A percentile compares a stretch with the other conserved stretches of the same genome.
Conservation (phyloP, 148 eudicot genomes). For the Polygonum aviculare region DNA sequence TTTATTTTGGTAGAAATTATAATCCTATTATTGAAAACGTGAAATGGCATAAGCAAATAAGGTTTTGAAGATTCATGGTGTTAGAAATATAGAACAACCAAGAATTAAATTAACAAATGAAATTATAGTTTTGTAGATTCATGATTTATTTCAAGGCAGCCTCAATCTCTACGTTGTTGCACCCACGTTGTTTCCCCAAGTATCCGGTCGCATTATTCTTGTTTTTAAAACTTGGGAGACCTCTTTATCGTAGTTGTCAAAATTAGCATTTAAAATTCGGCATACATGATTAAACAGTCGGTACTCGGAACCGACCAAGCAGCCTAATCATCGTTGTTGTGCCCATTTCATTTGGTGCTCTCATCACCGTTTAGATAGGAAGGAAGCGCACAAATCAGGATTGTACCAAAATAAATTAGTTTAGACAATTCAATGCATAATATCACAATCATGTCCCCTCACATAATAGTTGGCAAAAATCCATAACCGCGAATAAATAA, state of each 20-base stretch:
- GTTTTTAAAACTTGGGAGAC: no score
- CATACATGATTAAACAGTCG: background rate
- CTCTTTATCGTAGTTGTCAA: background rate
- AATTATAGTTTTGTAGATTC: no score
- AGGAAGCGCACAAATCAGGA: background rate
- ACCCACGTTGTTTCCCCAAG: no score
- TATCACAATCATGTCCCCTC: background rate
- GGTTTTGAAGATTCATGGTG: no score
- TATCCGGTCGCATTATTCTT: no score
- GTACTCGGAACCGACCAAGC: background rate
- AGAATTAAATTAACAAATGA: no score
- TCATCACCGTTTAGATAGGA: background rate
- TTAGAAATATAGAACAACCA: no score
- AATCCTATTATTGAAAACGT: no score
- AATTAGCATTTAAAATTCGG: background rate
- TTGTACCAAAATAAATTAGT: background rate
- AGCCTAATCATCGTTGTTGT: background rate
- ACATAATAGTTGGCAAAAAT: background rate
- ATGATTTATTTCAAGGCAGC: no score
- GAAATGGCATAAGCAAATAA: no score
- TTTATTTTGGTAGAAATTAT: no score
- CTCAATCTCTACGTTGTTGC: no score
- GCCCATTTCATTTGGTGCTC: background rate
- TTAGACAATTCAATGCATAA: background rate
- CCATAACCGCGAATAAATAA: background rate